Base-by-base conservation (phyloP, 2,329 filamentous ascomycete genomes). In the Diaporthe sp. region DNA sequence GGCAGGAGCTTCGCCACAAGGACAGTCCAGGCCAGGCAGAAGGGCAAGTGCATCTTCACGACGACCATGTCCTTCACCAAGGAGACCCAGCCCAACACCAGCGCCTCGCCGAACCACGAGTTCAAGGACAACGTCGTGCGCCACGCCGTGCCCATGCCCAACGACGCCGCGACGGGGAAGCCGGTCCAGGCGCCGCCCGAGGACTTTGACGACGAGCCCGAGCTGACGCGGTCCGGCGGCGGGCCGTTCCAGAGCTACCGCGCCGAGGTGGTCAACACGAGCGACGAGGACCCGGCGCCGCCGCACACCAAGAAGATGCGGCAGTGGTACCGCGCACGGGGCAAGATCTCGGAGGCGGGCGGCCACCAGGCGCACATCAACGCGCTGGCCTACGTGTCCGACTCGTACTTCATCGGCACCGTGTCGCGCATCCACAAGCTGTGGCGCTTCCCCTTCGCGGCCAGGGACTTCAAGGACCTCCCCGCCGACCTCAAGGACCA, bases 11-110 rank as follows among this genome's bases (percentile, higher is more conserved):
- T 96, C 84, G 93, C 95, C 73, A 98, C 97, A 51, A 90, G 97
- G 73, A 98, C 96, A 0, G 97, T 99, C n/a, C 96, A 98, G 85
- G 97, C 97, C 44, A 90, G 95, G 39, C 97, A 99, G 86, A 89
- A 92, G 55, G 97, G 96, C 13, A 91, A 92, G 76, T 94, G 94
- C 81, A 98, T 99, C 85, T 98, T 98, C 86, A 98, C 96, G 25
- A 97, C 95, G 2, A 99, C 96, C 8, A 92, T 98, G 85, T 97
- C 94, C 78, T 98, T 99, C 83, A 93, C 94, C 81, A 89, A 91
- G 25, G 92, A 93, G 80, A 89, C 88, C 76, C 77, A 90, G 88
- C 71, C 89, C 87, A 19, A 78, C 37, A 25, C 61, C 55, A n/a
- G 28, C 13, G 22, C 28, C 0, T 22, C 51, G 37, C 70, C 75